Evolutionary conservation across 2,329 filamentous ascomycete genomes (phyloP), one percentile per base, ranked within the genome.

Genomic region (Xylaria sp.): DNA sequence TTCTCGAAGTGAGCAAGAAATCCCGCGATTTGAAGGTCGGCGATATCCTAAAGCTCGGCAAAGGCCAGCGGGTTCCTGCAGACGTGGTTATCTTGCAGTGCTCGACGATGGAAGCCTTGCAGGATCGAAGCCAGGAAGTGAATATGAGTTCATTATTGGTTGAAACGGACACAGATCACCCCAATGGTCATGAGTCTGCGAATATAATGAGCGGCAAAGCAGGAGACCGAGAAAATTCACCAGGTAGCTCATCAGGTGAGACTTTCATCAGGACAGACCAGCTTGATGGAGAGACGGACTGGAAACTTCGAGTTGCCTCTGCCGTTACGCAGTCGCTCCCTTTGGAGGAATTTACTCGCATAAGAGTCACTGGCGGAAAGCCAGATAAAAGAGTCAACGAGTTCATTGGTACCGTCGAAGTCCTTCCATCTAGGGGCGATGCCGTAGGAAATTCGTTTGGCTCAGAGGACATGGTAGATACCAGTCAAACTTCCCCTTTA

Each of bases 201-300:
- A 80, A 82, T 50, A 78, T 78, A 16, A 83, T 77, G 18, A 83
- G 82, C 57, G 76, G 79, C 50, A 78, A 79, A 32, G 75, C 77
- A 51, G 66, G 73, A 48, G 76, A 77, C 12, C 27, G 73, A 1
- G 73, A 75, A 35, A 71, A 75, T 42, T 75, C 78, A 55, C 75
- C 71, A 57, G 79, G 79, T 13, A 81, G 82, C 21, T 81, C 86
- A n/a, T 85, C 86, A 29, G 94, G 94, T 32, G 97, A 99, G 81
- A 95, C 95, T 0, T 99, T 99, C 76, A 98, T 99, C 77, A 89
- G 96, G 69, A 99, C 97, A 1, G 96, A 99, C 80, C 96, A 99
- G 78, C 86, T 99, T 10, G 96, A 99, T 76, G 96, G 96, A 74
- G 96, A 99, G 82, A 99, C 96, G 0, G 96, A 99, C 78, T 99